Percentiles rank a stretch among this genome's conserved stretches.
phyloP scores from a whole-genome alignment of 2,329 filamentous ascomycete species.

The Cladophialophora exuberans region DNA sequence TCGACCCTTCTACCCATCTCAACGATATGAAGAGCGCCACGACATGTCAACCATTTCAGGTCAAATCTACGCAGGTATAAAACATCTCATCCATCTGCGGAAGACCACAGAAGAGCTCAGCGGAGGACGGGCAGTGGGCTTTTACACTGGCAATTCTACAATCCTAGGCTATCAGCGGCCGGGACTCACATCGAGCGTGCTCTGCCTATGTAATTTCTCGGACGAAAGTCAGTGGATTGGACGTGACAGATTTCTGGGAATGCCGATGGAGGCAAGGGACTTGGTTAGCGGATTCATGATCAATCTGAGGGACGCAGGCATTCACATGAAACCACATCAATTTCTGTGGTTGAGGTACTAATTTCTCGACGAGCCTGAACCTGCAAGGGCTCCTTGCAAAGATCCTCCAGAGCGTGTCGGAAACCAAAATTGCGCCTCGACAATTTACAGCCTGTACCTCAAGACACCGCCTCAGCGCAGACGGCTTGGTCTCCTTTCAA shows the following conservation, averaged over 20 bases:
- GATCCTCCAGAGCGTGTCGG: no score
- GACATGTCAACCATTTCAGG: constrained; percentile 27
- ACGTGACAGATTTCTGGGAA: constrained; percentile 29
- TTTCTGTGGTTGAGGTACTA: constrained; percentile 30
- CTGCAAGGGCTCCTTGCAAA: no score
- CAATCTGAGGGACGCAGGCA: constrained; percentile 28
- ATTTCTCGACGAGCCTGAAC: no score
- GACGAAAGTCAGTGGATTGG: constrained; percentile 31
- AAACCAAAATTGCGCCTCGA: background rate
- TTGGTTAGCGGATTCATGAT: constrained; percentile 28
- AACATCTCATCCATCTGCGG: constrained; percentile 28
- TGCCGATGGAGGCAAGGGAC: constrained; percentile 27
- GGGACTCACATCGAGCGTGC: constrained; percentile 20
- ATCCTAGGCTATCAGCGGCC: constrained; percentile 32
- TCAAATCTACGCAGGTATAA: constrained; percentile 29
- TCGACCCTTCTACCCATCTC: constrained; percentile 28
- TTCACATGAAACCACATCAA: constrained; percentile 30
- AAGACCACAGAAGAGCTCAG: constrained; percentile 30
- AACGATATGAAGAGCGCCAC: constrained; percentile 27
- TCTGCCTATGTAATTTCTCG: constrained; percentile 33
- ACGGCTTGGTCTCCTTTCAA: no score
- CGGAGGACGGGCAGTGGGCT: constrained; percentile 29
- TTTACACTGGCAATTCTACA: constrained; percentile 29
- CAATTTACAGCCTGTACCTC: no score
- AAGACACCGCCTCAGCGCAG: no score